Evolutionary conservation across 2,329 filamentous ascomycete species (phyloP), one percentile per base, ranked within the genome.

Genomic region (Talaromyces amestolkiae): DNA sequence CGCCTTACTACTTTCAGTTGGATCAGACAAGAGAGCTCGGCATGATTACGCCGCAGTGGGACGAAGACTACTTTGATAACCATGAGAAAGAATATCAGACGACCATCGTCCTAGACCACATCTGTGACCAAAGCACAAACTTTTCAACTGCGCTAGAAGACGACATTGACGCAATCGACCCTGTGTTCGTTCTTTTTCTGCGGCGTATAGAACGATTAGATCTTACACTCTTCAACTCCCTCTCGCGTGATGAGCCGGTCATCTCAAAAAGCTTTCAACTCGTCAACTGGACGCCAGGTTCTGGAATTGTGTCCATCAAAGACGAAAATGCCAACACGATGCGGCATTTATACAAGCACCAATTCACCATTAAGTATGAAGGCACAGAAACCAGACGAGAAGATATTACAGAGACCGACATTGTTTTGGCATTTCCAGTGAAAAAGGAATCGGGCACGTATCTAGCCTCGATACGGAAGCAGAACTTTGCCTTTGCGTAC

Each of bases 21-120:
- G 61, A 63, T 58, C 61, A 63, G 61, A 58, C 37, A 19, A 63
- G 61, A 58, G 49, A 63, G 39, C 61, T 63, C 31, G 61, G 61
- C 37, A 65, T 65, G 54, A 65, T 65, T 59, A 59, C 63, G 54
- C 63, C 63, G 31, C 54, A 51, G 33, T 65, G 63, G 63, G 61
- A 63, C 37, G 31, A 65, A 60, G 54, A 53, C 41, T 59, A 59
- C 56, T 59, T 59, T 54, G 22, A 65, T 33, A n/a, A 65, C 22
- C 31, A 65, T 24, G 31, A 60, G 35, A 37, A 63, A 58, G 53
- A 63, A 41, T 15, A 41, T 41, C 39, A 41, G 8, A 41, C 39
- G 15, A 41, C 39, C 39, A 41, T 41, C 39, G 39, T 41, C 39
- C 39, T 41, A 17, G 39, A 41, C 39, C 15, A 17, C 17, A 41